Evolutionary conservation across 768 basidiomycete genomes (phyloP).

Genomic region (Thelephora aurantiotincta): DNA sequence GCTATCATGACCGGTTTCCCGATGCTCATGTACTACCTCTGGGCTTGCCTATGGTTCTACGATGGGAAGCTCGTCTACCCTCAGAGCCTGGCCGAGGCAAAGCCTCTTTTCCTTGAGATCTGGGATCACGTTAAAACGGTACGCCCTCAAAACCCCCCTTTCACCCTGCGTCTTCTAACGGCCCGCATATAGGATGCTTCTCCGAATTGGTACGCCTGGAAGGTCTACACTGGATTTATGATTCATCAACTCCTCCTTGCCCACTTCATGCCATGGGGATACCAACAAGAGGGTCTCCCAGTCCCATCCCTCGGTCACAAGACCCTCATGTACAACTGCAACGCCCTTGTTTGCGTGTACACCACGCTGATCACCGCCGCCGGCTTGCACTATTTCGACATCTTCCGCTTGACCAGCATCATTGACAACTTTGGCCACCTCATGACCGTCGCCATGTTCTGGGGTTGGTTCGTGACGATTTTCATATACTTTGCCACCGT

Average conservation of each 20-base stretch:
- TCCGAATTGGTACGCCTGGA: conserved; percentile 80
- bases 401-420: conserved; percentile 87
- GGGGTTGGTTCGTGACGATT: conserved; percentile 71
- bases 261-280: conserved; percentile 73
- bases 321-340: conserved; percentile 93
- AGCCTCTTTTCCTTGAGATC: conserved; percentile 71
- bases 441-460: conserved; percentile 92
- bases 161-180: neutral
- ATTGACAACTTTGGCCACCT: conserved; percentile 94
- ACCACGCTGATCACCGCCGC: conserved; percentile 64
- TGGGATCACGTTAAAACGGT: conserved; percentile 77
- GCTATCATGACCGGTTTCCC: conserved; percentile 96
- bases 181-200: conserved; percentile 58
- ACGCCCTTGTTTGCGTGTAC: conserved; percentile 79
- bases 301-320: conserved; percentile 91
- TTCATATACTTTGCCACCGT: conserved; percentile 73
- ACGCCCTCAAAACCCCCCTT: neutral
- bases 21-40: conserved; percentile 94
- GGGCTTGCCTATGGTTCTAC: conserved; percentile 95
- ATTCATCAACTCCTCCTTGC: conserved; percentile 84
- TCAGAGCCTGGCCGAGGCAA: conserved; percentile 48
- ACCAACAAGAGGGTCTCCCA: conserved; percentile 87
- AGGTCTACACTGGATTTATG: conserved; percentile 81
- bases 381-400: conserved; percentile 58
- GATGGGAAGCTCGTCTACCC: conserved; percentile 73